phyloP scores from a whole-genome alignment of 148 eudicot genomes.

The Amaranthus palmeri region DNA sequence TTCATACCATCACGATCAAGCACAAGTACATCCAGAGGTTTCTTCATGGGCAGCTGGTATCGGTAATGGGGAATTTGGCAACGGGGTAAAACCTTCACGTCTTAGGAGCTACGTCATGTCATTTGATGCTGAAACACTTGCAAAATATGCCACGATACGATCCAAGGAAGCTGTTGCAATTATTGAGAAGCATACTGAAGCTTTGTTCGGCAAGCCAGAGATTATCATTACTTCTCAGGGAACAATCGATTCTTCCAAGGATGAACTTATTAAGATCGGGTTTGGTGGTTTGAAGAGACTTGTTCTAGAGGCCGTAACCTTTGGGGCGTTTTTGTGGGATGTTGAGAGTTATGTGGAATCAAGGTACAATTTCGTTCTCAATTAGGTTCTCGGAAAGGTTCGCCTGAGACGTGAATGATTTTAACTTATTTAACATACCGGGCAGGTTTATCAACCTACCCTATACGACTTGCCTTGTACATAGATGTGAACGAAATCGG shows the following conservation, averaged over 20 bases:
- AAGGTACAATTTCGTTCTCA: conserved; percentile 69
- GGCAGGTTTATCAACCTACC: background rate
- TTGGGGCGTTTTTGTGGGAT: conserved; percentile 97
- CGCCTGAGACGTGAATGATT: background rate
- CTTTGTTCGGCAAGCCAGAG: conserved; percentile 92
- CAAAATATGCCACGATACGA: conserved; percentile 66
- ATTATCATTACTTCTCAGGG: conserved; percentile 67
- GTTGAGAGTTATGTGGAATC: conserved; percentile 91
- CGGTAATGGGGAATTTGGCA: conserved; percentile 45
- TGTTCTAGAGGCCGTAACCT: conserved; percentile 89
- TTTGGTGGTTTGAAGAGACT: conserved; percentile 75
- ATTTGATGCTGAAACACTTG: conserved; percentile 80
- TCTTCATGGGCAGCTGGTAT: conserved; percentile 48
- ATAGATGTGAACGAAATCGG: background rate
- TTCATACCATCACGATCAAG: conserved; percentile 22
- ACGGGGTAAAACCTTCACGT: conserved; percentile 59
- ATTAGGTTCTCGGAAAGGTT: conserved; percentile 24
- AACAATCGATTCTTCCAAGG: conserved; percentile 69
- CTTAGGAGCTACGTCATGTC: conserved; percentile 83
- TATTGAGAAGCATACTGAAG: conserved; percentile 91
- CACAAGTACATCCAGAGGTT: conserved; percentile 56
- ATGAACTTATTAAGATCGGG: conserved; percentile 70
- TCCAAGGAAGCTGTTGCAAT: conserved; percentile 78
- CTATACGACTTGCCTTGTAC: background rate
- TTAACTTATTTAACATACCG: too few species aligned